A percentile compares a stretch with the other conserved stretches of the same genome.
These are phyloP conservation scores for Arthrocladium fulminans DNA, from an alignment of 2,329 filamentous ascomycete genomes.

Conservation along the genomic window DNA sequence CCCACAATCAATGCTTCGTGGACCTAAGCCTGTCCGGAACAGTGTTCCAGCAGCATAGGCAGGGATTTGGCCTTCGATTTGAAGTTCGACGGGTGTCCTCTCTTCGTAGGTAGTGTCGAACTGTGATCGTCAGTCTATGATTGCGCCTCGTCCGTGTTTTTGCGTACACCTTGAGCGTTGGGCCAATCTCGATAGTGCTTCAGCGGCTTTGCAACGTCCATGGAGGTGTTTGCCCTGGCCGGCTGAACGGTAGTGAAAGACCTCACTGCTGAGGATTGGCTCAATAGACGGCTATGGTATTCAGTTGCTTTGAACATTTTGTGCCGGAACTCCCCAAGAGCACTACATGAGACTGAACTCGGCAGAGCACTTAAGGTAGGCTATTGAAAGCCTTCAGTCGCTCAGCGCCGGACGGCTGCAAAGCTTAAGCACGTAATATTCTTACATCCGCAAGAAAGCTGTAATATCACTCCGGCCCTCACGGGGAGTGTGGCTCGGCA, in stretches of 20 bases:
- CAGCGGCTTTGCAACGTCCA: neutral
- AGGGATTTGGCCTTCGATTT: conserved; percentile 59
- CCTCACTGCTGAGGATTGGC: neutral
- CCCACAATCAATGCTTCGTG: conserved; percentile 52
- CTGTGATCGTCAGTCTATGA: conserved; percentile 32
- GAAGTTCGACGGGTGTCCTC: conserved; percentile 54
- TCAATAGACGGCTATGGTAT: neutral
- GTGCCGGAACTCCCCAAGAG: neutral
- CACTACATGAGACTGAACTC: neutral
- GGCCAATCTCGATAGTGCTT: conserved; percentile 41
- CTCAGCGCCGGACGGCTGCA: neutral
- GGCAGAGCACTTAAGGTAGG: neutral
- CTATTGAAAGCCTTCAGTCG: neutral
- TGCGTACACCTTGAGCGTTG: conserved; percentile 42
- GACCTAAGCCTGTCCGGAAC: conserved; percentile 66
- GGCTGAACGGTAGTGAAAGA: neutral
- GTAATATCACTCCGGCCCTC: neutral
- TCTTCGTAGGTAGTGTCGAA: conserved; percentile 62
- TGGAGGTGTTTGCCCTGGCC: neutral
- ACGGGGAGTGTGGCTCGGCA: neutral
- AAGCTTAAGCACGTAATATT: neutral
- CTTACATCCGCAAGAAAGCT: neutral
- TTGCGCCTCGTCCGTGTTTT: conserved; percentile 6
- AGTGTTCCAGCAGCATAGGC: conserved; percentile 61
- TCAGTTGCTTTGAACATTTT: neutral